Base-by-base conservation (phyloP, 768 basidiomycete genomes). In the Tephrocybe sp. region DNA sequence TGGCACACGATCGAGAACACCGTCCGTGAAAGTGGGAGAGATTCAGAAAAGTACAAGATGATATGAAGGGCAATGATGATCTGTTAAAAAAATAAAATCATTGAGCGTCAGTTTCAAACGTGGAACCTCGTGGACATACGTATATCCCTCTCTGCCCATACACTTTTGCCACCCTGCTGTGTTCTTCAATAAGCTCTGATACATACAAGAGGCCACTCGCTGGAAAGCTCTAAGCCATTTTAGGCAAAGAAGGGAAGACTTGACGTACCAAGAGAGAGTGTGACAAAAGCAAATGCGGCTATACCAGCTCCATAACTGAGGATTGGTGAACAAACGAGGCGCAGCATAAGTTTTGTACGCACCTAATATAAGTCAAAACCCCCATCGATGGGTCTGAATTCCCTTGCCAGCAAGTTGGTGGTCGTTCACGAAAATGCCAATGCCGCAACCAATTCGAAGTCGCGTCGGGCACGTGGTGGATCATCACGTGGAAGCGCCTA, bases 151-250 rank as follows among this genome's bases (percentile, higher is more conserved):
- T 73, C 66, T 92, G 86, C 1, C 97, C 97, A 19, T 92, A 64
- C 1, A 70, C 57, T 70, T 98, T 99, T 11, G 97, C 89, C 48
- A 79, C 62, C 38, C 80, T 81, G 11, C 92, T 85, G 64, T 96
- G 87, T 64, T 98, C 96, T 67, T 98, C 96, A 54, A 98, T 98
- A 26, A 98, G 67, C 65, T 98, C 96, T 1, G 95, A 94, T 26
- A 96, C 72, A 76, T 96, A 98, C 47, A 98, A 71, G 37, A 98
- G 74, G 6, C 95, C 96, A 68, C 91, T 95, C 41, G 96, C 96
- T 96, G 64, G 11, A 52, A 19, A 39, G 56, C 35, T 32, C 24
- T 47, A 12, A 40, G 53, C 19, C 22, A 39, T 35, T 31, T 30
- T 12, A 22, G 13, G 11, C 27, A 9, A 16, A 16, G 13, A 6